These are phyloP conservation scores for Leishmania braziliensis DNA, from an alignment of 208 protist species.

Conservation along the genomic window DNA sequence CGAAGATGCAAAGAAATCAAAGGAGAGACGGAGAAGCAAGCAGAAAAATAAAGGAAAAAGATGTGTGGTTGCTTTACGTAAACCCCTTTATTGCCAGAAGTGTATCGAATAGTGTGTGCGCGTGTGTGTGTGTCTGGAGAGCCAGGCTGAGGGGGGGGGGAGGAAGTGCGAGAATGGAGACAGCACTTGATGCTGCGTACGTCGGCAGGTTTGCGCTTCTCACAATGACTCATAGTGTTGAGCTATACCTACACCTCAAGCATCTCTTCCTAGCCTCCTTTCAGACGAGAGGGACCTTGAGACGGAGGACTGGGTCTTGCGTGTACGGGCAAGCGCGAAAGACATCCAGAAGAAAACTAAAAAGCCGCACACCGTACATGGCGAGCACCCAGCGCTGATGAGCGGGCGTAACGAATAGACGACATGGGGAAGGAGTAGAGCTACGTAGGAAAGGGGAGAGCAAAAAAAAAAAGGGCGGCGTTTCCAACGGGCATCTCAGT, in stretches of 20 bases:
- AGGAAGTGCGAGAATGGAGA: not conserved
- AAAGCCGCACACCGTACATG: not conserved
- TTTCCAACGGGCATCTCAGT: not conserved
- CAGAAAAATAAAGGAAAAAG: no score
- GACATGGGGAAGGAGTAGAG: not conserved
- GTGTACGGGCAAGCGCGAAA: not conserved
- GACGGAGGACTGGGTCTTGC: not conserved
- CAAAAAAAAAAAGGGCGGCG: not conserved
- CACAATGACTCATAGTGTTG: not conserved
- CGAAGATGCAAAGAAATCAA: not conserved
- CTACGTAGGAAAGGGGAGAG: not conserved
- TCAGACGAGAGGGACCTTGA: not conserved
- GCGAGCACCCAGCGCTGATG: not conserved
- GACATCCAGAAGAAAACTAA: not conserved
- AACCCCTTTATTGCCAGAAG: not conserved
- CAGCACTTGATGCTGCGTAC: not conserved
- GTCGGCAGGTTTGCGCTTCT: not conserved
- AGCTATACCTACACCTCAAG: no score
- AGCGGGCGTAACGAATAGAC: not conserved
- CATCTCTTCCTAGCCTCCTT: not conserved
- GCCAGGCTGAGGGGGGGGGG: no score
- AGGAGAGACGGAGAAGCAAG: not conserved
- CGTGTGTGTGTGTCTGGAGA: not conserved
- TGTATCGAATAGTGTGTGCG: not conserved
- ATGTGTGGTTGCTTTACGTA: not conserved